phyloP scores from a whole-genome alignment of 352 stramenopile genomes.

The Peronospora belbahrii region DNA sequence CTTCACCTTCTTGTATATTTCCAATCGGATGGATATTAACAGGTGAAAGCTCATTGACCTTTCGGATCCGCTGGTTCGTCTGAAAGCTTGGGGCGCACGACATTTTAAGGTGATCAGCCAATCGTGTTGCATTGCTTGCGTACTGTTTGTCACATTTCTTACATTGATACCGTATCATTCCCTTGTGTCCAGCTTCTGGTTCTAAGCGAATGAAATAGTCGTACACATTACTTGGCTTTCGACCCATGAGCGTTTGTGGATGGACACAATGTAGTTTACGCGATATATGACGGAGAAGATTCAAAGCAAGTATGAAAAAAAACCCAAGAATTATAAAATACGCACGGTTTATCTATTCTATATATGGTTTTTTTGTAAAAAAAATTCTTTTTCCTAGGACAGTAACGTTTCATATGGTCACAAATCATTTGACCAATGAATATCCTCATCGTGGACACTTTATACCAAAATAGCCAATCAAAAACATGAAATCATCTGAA shows the following conservation, averaged over 20 bases:
- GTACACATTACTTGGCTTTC: conserved; percentile 82
- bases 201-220: conserved; percentile 79
- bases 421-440: no score
- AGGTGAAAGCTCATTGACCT: background rate
- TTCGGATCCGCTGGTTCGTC: conserved; percentile 57
- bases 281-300: conserved; percentile 4
- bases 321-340: background rate
- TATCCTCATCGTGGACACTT: no score
- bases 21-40: background rate
- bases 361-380: background rate
- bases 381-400: no score
- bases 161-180: conserved; percentile 78
- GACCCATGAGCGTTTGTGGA: conserved; percentile 34
- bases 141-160: conserved; percentile 87
- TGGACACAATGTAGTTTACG: conserved; percentile 6
- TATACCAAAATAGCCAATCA: background rate
- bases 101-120: conserved; percentile 72
- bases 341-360: background rate
- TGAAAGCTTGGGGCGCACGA: conserved; percentile 67
- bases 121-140: conserved; percentile 71
- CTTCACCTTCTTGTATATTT: conserved; percentile 1
- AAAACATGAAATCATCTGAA: no score
- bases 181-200: conserved; percentile 48
- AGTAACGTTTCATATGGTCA: no score
- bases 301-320: background rate